Base-by-base conservation (phyloP, 2,329 filamentous ascomycete genomes). In the Clonostachys rhizophaga region DNA sequence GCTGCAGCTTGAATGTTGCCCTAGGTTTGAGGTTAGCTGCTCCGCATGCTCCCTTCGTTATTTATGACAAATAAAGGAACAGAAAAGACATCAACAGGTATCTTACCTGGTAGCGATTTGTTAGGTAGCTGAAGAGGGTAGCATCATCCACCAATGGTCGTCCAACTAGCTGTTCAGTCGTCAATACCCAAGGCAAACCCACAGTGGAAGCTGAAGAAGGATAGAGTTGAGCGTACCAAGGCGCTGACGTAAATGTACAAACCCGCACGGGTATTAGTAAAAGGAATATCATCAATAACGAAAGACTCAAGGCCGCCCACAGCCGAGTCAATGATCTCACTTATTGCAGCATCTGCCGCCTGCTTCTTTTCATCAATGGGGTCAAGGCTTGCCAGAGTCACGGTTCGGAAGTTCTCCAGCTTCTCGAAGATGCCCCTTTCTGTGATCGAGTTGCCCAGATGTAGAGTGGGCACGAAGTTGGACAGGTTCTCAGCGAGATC, bases 211-310 rank as follows among this genome's bases (percentile, higher is more conserved):
- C 12, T 18, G 17, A 20, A 24, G 9, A 16, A 37, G 18, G 20
- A 17, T 13, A 5, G 14, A 14, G 34, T 1, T 3, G n/a, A n/a
- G 62, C 81, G 54, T 71, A 94, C 87, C 61, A 87, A 78, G 47
- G 90, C 83, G 61, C 91, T 94, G 9, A 96, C 71, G 62, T 92
- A 94, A 7, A 95, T 76, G 60, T 94, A 96, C 47, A 96, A 73
- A 6, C 88, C 91, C 45, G 89, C 87, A 62, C 90, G 80, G 5
- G 90, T 89, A 54, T 89, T 90, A 43, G 85, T 73, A 33, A 83
- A 72, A 5, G 87, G 86, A 10, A 91, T 68, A 44, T 95, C 88
- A 24, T 75, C 62, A 11, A 82, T 63, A 13, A 74, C 72, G 39
- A 79, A 70, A 52, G 64, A 77, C n/a, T 81, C 77, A 37, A 82